Conservation (phyloP, 768 basidiomycete species). For the Kwoniella europaea region DNA sequence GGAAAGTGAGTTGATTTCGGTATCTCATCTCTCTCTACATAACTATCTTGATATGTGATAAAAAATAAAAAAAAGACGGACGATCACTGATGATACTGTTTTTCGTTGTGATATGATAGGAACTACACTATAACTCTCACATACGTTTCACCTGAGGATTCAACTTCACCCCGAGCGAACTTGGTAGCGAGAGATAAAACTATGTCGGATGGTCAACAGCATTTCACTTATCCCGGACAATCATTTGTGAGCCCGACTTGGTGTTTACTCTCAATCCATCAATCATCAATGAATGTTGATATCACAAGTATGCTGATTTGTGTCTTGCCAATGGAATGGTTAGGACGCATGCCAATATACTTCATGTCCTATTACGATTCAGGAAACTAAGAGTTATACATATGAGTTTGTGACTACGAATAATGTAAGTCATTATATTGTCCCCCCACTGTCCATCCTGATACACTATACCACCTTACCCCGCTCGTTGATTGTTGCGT, state of each 20-base stretch:
- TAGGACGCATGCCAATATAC: constrained; percentile 36
- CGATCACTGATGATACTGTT: not conserved
- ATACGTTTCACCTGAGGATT: constrained; percentile 27
- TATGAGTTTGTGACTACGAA: constrained; percentile 27
- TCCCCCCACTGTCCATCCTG: not conserved
- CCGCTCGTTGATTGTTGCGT: not conserved
- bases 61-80: not conserved
- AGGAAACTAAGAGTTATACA: constrained; percentile 15
- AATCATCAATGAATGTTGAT: not conserved
- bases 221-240: constrained; percentile 41
- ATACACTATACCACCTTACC: not conserved
- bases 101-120: constrained; percentile 10
- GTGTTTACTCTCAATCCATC: not conserved
- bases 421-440: constrained; percentile 14
- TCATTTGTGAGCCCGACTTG: constrained; percentile 26
- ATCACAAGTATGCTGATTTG: not conserved
- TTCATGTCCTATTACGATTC: constrained; percentile 21
- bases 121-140: constrained; percentile 45
- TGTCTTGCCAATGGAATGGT: not conserved
- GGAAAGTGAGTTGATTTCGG: constrained; percentile 19
- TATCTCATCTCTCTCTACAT: not conserved
- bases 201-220: constrained; percentile 12
- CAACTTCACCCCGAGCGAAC: constrained; percentile 29
- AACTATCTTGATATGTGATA: not conserved
- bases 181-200: constrained; percentile 29